phyloP scores from a whole-genome alignment of 495 filamentous ascomycete species.

The Staphylotrichum longicolle region DNA sequence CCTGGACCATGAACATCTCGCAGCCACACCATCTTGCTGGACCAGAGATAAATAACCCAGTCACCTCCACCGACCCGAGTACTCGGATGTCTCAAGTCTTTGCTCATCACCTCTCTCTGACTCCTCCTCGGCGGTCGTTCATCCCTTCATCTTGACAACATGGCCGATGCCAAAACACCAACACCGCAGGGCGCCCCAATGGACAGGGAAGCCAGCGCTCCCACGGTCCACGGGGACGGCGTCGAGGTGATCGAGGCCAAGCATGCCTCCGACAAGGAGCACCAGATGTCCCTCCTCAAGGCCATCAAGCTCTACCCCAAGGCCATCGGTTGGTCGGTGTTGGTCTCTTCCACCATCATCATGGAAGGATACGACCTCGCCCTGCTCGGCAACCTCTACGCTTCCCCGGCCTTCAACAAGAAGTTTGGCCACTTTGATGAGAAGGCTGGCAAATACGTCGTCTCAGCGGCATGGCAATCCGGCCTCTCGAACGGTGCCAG shows the following conservation, averaged over 20 bases:
- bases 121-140: not conserved
- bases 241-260: slow-evolving; percentile 31
- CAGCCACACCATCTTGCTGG: not conserved
- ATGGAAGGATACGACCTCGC: slow-evolving; percentile 59
- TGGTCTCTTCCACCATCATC: slow-evolving; percentile 51
- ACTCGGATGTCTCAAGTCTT: not conserved
- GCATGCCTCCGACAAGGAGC: slow-evolving; percentile 36
- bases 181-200: not conserved
- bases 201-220: not conserved
- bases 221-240: not conserved
- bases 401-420: slow-evolving; percentile 35
- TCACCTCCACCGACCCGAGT: not conserved
- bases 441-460: slow-evolving; percentile 27
- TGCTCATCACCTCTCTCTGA: not conserved
- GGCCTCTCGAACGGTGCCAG: slow-evolving; percentile 38
- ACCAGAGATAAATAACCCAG: slow-evolving; percentile 5
- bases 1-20: not conserved
- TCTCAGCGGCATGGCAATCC: slow-evolving; percentile 40
- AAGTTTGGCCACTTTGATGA: slow-evolving; percentile 33
- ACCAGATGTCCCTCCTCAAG: slow-evolving; percentile 40
- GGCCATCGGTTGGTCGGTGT: slow-evolving; percentile 50
- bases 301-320: slow-evolving; percentile 47
- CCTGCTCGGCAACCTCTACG: slow-evolving; percentile 36
- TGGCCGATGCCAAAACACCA: not conserved
- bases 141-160: not conserved